phyloP scores from a whole-genome alignment of 257 asterid genomes.

The Solanum pennellii region DNA sequence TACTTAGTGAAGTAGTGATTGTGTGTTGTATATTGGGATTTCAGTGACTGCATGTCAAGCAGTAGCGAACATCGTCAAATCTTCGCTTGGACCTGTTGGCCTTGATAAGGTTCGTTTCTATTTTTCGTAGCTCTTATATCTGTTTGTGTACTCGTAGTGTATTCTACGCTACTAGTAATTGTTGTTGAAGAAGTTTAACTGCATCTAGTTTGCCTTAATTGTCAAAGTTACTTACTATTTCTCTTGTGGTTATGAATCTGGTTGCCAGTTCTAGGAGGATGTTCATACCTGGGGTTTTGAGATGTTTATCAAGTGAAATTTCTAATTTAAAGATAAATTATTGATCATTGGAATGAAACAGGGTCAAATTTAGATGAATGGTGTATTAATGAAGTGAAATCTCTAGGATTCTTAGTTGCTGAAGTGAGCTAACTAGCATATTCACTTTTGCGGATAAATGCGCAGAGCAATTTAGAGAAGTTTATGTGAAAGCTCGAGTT shows the following conservation, averaged over 20 bases:
- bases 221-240: background rate
- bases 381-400: background rate
- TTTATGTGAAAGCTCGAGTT: background rate
- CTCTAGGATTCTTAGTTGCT: background rate
- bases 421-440: background rate
- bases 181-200: background rate
- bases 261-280: background rate
- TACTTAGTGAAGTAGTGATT: background rate
- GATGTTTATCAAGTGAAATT: background rate
- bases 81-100: constrained; percentile 97
- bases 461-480: background rate
- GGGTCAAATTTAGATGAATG: background rate
- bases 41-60: constrained; percentile 89
- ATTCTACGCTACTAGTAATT: background rate
- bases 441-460: background rate
- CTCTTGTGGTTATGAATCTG: background rate
- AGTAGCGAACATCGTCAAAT: constrained; percentile 79
- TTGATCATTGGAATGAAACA: background rate
- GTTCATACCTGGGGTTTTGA: background rate
- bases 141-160: background rate
- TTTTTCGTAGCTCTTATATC: background rate
- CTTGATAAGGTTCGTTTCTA: constrained; percentile 69
- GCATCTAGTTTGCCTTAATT: background rate
- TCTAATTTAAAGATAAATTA: background rate
- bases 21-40: constrained; percentile 8